phyloP scores from a whole-genome alignment of 129 eudicot genomes.

The Oenanthe sinensis region DNA sequence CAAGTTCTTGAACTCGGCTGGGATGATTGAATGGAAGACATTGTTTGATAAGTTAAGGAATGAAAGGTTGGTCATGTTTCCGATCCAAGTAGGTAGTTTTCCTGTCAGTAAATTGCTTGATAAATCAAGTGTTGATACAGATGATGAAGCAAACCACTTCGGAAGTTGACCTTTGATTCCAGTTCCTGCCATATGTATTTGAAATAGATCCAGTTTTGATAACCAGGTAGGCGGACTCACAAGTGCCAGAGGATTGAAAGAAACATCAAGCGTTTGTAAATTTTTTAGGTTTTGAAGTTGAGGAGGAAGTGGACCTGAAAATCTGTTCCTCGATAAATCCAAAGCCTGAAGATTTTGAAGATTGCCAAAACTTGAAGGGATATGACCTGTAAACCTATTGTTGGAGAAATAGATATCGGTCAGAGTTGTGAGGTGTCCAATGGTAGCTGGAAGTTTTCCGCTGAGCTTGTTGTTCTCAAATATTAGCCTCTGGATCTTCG shows the following conservation, averaged over 20 bases:
- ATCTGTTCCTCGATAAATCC: slow-evolving; percentile 58
- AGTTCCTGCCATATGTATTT: slow-evolving; percentile 46
- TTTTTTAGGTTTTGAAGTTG: slow-evolving; percentile 38
- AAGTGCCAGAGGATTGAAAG: slow-evolving; percentile 49
- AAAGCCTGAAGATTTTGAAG: slow-evolving; percentile 39
- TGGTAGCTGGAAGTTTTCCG: slow-evolving; percentile 58
- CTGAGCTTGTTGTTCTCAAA: slow-evolving; percentile 60
- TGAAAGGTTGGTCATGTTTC: slow-evolving; percentile 65
- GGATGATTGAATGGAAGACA: slow-evolving; percentile 36
- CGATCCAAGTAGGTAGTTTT: slow-evolving; percentile 65
- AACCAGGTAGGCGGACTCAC: slow-evolving; percentile 44
- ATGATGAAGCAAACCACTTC: slow-evolving; percentile 33
- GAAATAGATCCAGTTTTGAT: slow-evolving; percentile 32
- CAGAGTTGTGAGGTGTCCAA: slow-evolving; percentile 46
- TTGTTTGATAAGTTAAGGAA: slow-evolving; percentile 62
- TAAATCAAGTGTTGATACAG: slow-evolving; percentile 48
- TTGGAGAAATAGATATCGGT: slow-evolving; percentile 48
- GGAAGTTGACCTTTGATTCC: slow-evolving; percentile 66
- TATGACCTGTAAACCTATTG: slow-evolving; percentile 47
- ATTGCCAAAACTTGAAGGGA: slow-evolving; percentile 57
- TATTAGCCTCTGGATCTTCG: slow-evolving; percentile 44
- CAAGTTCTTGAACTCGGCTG: slow-evolving; percentile 52
- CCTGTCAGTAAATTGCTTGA: slow-evolving; percentile 54
- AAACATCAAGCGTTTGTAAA: slow-evolving; percentile 47
- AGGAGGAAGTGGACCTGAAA: slow-evolving; percentile 43